Conservation (phyloP, 352 stramenopile genomes). For the Pythium rishiriense region DNA sequence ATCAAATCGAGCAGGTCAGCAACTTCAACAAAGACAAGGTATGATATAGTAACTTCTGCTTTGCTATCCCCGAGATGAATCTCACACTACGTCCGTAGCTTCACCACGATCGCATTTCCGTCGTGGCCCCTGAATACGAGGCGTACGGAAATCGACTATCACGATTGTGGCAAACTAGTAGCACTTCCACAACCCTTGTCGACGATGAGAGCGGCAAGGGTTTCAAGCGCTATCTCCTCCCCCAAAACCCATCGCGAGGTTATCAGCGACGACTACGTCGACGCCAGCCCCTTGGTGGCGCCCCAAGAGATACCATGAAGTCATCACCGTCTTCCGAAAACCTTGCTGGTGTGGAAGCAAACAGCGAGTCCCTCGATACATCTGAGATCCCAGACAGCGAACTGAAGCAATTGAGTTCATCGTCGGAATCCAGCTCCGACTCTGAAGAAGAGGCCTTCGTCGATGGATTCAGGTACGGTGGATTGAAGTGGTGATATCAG, state of each 20-base stretch:
- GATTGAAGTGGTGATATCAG: too few relatives aligned
- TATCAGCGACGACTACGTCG: slow-evolving; percentile 38
- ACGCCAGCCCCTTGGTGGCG: slow-evolving; percentile 28
- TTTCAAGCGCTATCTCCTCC: slow-evolving; percentile 41
- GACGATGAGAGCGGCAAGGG: slow-evolving; percentile 46
- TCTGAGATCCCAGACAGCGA: slow-evolving; percentile 37
- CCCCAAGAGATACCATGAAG: slow-evolving; percentile 31
- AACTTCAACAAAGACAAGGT: slow-evolving; percentile 84
- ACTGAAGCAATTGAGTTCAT: slow-evolving; percentile 62
- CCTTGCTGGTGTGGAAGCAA: slow-evolving; percentile 21
- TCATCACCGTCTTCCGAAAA: slow-evolving; percentile 26
- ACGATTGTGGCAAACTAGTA: slow-evolving; percentile 25
- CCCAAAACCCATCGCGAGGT: slow-evolving; percentile 31
- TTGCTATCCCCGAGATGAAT: too few relatives aligned
- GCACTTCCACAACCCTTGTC: slow-evolving; percentile 29
- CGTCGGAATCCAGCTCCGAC: slow-evolving; percentile 78
- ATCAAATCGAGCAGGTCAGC: slow-evolving; percentile 89
- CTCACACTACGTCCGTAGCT: slow-evolving; percentile 40
- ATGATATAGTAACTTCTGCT: neutral
- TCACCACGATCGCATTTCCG: slow-evolving; percentile 58
- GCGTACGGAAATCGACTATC: slow-evolving; percentile 37
- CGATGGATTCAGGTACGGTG: slow-evolving; percentile 56
- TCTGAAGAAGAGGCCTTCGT: slow-evolving; percentile 82
- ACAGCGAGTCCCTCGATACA: neutral
- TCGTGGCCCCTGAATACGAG: slow-evolving; percentile 68